Conservation (phyloP, 768 basidiomycete genomes). For the Mrakia gelida region DNA sequence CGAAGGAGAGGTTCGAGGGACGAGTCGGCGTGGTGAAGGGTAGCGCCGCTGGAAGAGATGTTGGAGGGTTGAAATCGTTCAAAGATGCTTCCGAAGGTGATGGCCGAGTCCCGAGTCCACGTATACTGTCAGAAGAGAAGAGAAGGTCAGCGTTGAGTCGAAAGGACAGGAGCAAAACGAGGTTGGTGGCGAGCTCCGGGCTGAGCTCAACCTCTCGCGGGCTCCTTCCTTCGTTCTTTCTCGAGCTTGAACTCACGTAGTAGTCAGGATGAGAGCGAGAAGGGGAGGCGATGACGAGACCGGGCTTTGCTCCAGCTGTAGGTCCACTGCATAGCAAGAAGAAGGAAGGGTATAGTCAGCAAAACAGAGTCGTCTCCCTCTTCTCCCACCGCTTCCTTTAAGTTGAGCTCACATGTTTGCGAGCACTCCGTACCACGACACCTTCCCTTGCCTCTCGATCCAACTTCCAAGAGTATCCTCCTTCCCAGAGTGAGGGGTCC, state of each 20-base stretch:
- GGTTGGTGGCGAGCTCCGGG: conserved; percentile 39
- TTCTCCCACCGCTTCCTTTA: too few relatives aligned
- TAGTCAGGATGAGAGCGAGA: conserved; percentile 43
- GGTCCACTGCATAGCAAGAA: conserved; percentile 38
- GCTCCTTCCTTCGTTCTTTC: not conserved
- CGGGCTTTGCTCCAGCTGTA: conserved; percentile 41
- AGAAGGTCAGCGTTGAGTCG: conserved; percentile 35
- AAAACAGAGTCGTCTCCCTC: too few relatives aligned
- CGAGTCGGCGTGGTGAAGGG: conserved; percentile 21
- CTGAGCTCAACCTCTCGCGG: not conserved
- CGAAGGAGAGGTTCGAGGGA: conserved; percentile 38
- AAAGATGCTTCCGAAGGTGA: conserved; percentile 39
- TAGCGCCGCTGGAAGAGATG: not conserved
- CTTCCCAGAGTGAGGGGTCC: not conserved
- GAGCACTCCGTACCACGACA: conserved; percentile 4
- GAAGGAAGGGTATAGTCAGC: not conserved
- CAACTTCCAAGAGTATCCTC: not conserved
- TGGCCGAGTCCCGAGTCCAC: conserved; percentile 42
- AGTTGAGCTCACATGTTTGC: conserved; percentile 23
- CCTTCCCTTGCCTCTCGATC: conserved; percentile 15
- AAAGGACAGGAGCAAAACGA: conserved; percentile 35
- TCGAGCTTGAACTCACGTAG: conserved; percentile 41
- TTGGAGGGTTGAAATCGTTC: conserved; percentile 33
- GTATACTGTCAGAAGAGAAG: conserved; percentile 39
- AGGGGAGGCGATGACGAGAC: conserved; percentile 44